Base-by-base conservation (phyloP, 345 rosid genomes). In the Adansonia digitata region DNA sequence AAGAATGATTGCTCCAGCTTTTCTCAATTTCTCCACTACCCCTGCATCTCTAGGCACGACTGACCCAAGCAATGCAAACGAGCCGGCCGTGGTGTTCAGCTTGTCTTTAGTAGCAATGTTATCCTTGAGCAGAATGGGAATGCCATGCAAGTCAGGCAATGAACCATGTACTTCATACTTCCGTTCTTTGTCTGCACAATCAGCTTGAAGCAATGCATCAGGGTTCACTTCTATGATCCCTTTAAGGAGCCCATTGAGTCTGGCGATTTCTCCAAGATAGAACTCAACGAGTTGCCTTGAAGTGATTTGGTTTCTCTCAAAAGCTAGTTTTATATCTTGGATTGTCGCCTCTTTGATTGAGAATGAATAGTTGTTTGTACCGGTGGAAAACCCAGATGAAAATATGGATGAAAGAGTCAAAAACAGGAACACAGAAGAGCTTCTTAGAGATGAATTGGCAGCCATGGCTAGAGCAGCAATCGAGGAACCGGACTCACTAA, bases 81-180 rank as follows among this genome's bases (percentile, higher is more conserved):
- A 91, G 10, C 94, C 95, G n/a, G 92, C 91, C 0, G 94, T 88
- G 2, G 94, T 92, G 82, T 87, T 90, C 78, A 92, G 77, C 81
- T 78, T 82, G 43, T 89, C 92, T 51, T 87, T 86, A 34, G 96
- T 88, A 13, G 81, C 93, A 11, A 90, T 88, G 40, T 74, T 85
- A 34, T 94, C 96, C 81, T 94, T 91, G 71, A 92, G 84, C 27
- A 89, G 75, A 37, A 94, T 8, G 0, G 94, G 96, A 79, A 92
- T 82, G 17, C 93, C 96, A 31, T 87, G 95, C 78, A 94, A 77
- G 62, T 71, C 68, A 66, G 73, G 43, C 57, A 60, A 37, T 5
- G 80, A 75, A 1, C 80, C 66, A 2, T 76, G 18, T 1, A 71
- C 71, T 53, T 77, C 82, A 5, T 51, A 63, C 49, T 71, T 77